phyloP scores from a whole-genome alignment of 805 yeast species.

The Ogataea chonburiensis region DNA sequence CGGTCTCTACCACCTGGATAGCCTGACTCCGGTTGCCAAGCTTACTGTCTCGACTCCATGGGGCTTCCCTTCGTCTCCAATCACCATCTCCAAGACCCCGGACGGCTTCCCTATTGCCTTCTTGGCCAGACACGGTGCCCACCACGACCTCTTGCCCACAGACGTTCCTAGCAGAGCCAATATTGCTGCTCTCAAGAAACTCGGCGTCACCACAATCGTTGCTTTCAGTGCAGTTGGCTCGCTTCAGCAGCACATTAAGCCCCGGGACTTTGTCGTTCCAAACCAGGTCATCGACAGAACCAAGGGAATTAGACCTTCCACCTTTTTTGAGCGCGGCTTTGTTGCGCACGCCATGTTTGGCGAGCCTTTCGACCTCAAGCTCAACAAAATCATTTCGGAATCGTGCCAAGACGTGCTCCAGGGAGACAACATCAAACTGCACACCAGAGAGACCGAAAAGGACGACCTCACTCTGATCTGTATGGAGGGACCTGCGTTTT shows the following conservation, averaged over 20 bases:
- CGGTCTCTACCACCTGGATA: constrained; percentile 86
- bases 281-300: constrained; percentile 96
- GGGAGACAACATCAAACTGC: constrained; percentile 58
- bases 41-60: constrained; percentile 88
- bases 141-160: constrained; percentile 86
- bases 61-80: constrained; percentile 95
- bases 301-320: constrained; percentile 86
- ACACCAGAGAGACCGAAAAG: constrained; percentile 59
- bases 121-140: constrained; percentile 89
- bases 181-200: constrained; percentile 87
- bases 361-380: constrained; percentile 84
- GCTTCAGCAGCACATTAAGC: constrained; percentile 80
- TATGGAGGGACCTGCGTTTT: constrained; percentile 99
- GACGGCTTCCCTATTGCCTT: constrained; percentile 87
- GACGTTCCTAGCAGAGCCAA: constrained; percentile 93
- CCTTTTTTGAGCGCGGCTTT: constrained; percentile 87
- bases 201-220: constrained; percentile 84
- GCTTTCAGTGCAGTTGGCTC: constrained; percentile 98
- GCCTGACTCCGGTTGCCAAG: constrained; percentile 81
- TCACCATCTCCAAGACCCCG: constrained; percentile 79
- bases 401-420: constrained; percentile 52
- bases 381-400: constrained; percentile 65
- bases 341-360: constrained; percentile 98
- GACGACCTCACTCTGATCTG: constrained; percentile 84
- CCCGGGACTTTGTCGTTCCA: constrained; percentile 96